Evolutionary conservation across 257 asterid species (phyloP), one percentile per base, ranked within the genome.

Genomic region (Primulina huaijiensis): DNA sequence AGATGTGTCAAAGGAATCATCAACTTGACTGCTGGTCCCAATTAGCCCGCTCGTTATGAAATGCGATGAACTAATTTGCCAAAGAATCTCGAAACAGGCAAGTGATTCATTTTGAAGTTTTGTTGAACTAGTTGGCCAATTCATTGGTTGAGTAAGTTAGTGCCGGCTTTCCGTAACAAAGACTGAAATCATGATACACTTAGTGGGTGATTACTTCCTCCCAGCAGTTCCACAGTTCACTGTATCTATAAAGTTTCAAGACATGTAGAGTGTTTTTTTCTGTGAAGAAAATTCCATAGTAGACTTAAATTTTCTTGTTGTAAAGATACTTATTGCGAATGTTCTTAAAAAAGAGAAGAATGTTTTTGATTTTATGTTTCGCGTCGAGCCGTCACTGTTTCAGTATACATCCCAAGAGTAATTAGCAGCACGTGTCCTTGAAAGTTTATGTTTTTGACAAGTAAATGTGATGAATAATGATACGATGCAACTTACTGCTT

Each of bases 1-100:
- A 5, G 96, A 90, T 21, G 80, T 78, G 76, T 79, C 92, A 19
- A 90, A 83, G 83, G 96, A 90, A 64, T 81, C 89, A 35, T 77
- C 93, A 60, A 67, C 74, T 16, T 46, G 56, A 46, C 56, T 46
- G 56, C 16, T 46, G 52, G 3, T 3, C 43, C 43, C 5, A 8
- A 43, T 14, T 3, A 14, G 53, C n/a, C 53, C 56, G 3, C 20
- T 46, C 56, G 16, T 14, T 46, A 3, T 16, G 56, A 16, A 46
- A 46, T n/a, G 19, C 0, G 20, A 46, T 16, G 53, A 43, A 43
- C 17, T 12, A 10, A 38, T 4, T 43, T 43, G 53, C 53, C 53
- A 43, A 37, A 43, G 53, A 43, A 43, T 46, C 19, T 46, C 2
- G 19, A 46, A 16, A 16, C 7, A 40, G 52, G 4, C 52, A 2